A percentile compares a stretch with the other conserved stretches of the same genome.
phyloP scores from a whole-genome alignment of 2,329 filamentous ascomycete species.

The Dactylellina sp. region DNA sequence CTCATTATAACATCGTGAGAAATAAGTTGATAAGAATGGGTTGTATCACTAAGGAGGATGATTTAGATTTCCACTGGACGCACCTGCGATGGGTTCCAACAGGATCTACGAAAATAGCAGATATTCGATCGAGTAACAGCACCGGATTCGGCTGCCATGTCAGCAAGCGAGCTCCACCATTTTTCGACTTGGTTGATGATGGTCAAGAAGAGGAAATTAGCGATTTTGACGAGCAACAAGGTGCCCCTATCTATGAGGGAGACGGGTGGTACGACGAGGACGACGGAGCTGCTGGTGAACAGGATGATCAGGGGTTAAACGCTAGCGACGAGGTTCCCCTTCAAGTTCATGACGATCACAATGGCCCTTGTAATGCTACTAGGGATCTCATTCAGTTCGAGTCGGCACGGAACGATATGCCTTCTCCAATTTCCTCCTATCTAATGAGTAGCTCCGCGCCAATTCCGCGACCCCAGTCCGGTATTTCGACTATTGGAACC shows the following conservation, averaged over 20 bases:
- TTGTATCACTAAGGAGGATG: slow-evolving; percentile 16
- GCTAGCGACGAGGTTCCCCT: background rate
- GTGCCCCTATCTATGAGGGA: too few species aligned
- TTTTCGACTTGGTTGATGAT: background rate
- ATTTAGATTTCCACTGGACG: slow-evolving; percentile 41
- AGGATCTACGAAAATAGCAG: slow-evolving; percentile 5
- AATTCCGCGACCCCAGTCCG: too few species aligned
- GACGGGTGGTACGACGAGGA: too few species aligned
- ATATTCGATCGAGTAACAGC: background rate
- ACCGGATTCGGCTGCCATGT: slow-evolving; percentile 31
- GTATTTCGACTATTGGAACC: too few species aligned
- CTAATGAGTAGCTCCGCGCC: too few species aligned
- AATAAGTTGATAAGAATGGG: slow-evolving; percentile 4
- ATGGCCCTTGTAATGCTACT: background rate
- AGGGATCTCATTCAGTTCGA: background rate
- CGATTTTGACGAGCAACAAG: background rate
- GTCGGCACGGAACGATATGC: too few species aligned
- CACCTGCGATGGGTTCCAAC: slow-evolving; percentile 34
- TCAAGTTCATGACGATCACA: background rate
- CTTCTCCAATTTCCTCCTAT: too few species aligned
- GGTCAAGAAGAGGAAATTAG: background rate
- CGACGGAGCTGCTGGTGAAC: too few species aligned
- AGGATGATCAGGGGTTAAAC: background rate
- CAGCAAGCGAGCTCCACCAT: background rate
- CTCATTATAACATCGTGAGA: slow-evolving; percentile 20